Base-by-base conservation (phyloP, 805 yeast genomes). In the Wickerhamomyces tratensis region DNA sequence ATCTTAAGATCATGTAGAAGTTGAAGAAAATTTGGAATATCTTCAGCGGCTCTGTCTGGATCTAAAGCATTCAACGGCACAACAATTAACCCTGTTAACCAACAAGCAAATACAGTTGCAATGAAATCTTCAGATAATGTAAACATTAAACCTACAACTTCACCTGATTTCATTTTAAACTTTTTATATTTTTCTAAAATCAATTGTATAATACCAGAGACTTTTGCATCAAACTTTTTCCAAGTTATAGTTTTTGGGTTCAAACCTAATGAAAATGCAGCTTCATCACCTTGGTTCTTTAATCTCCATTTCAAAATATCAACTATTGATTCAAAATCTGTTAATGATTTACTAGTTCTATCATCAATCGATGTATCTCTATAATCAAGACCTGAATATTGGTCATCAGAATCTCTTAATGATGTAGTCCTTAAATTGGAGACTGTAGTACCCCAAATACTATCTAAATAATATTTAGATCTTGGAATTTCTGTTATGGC, bases 71-170 rank as follows among this genome's bases (percentile, higher is more conserved):
- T 65, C 57, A 87, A 60, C 0, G 95, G 93, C 13, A 91, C 71
- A 1, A 93, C 86, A 4, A 85, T 71, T 5, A 87, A 56, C 44
- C 96, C 96, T 41, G 88, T 74, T 43, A 82, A 63, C 58, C 91
- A 74, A 57, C 98, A 91, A 0, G 98, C 97, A 60, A 80, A 78
- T 1, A 88, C 68, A 2, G 95, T 86, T 29, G 86, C 77, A 6
- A 82, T 76, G 54, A 77, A 91, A 47, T 93, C 98, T 44, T 89
- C 96, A 1, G 88, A 78, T 38, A 91, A 74, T 0, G 95, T 82
- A 57, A 86, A 88, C 81, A 88, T 81, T 52, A 93, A 64, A 4
- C 88, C 70, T 5, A 87, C 91, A 48, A 71, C 67, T 41, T 83
- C 85, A 0, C 95, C 95, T 3, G 84, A 69, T 42, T 64, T 70